A percentile compares a stretch with the other conserved stretches of the same genome.
These are phyloP conservation scores for Papiliotrema laurentii DNA, from an alignment of 1,284 basidiomycete species.

Conservation along the genomic window DNA sequence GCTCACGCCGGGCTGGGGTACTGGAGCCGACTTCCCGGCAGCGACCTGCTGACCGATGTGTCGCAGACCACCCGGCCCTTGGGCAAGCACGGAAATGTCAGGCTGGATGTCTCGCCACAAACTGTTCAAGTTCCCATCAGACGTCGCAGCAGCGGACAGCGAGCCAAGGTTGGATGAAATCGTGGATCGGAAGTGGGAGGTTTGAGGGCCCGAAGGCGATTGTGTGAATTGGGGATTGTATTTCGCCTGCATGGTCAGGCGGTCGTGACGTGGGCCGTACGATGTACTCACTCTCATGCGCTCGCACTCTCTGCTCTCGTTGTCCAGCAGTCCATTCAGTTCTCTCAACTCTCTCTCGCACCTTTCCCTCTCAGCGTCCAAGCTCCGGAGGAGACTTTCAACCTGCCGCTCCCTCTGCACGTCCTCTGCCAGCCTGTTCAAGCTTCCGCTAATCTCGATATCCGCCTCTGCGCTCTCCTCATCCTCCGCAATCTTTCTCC, in stretches of 20 bases:
- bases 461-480: conserved; percentile 30
- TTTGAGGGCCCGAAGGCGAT: conserved; percentile 70
- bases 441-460: conserved; percentile 63
- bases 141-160: conserved; percentile 69
- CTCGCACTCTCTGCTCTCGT: conserved; percentile 77
- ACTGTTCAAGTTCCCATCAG: conserved; percentile 68
- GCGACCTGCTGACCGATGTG: conserved; percentile 62
- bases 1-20: conserved; percentile 50
- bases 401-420: conserved; percentile 61
- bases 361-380: conserved; percentile 60
- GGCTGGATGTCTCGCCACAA: conserved; percentile 70
- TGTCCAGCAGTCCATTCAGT: conserved; percentile 62
- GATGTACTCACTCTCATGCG: conserved; percentile 57
- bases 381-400: conserved; percentile 54
- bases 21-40: conserved; percentile 50
- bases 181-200: conserved; percentile 69
- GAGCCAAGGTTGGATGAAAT: conserved; percentile 72
- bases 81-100: conserved; percentile 64
- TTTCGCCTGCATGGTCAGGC: conserved; percentile 54
- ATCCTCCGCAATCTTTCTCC: conserved; percentile 70
- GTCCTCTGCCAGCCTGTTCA: conserved; percentile 73
- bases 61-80: conserved; percentile 53
- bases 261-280: neutral
- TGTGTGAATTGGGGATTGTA: conserved; percentile 88
- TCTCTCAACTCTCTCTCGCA: conserved; percentile 62